Conservation (phyloP, 768 basidiomycete species). For the Cystofilobasidium capitatum region DNA sequence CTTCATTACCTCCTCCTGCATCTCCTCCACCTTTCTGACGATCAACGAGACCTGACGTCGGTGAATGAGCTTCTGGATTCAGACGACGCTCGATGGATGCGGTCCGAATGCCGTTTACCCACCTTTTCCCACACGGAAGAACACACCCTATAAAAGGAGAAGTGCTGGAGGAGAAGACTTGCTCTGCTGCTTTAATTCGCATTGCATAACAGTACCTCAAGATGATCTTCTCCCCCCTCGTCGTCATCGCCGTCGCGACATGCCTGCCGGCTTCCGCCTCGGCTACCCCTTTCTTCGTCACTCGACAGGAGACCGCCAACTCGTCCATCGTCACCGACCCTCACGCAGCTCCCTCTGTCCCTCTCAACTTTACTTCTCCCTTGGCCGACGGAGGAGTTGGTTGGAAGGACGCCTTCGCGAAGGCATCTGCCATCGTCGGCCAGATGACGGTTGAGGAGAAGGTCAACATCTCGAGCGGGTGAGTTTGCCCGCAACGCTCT, state of each 20-base stretch:
- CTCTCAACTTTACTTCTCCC: slow-evolving; percentile 5
- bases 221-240: slow-evolving; percentile 13
- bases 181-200: too few species aligned
- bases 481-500: too few species aligned
- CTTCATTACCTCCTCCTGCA: too few species aligned
- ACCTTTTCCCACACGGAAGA: too few species aligned
- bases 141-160: too few species aligned
- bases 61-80: too few species aligned
- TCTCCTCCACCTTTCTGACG: too few species aligned
- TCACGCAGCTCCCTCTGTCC: slow-evolving; percentile 11
- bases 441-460: slow-evolving; percentile 24
- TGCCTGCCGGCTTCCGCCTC: not conserved
- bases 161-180: too few species aligned
- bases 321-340: slow-evolving; percentile 9
- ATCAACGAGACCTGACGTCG: too few species aligned
- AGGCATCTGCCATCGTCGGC: slow-evolving; percentile 15
- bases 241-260: slow-evolving; percentile 6
- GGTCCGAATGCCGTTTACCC: too few species aligned
- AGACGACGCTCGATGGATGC: too few species aligned
- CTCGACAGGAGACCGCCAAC: slow-evolving; percentile 1
- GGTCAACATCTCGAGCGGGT: slow-evolving; percentile 17
- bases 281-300: not conserved
- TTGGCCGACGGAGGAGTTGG: slow-evolving; percentile 7
- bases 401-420: slow-evolving; percentile 15
- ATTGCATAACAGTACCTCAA: too few species aligned